Evolutionary conservation across 2,329 filamentous ascomycete genomes (phyloP).

Genomic region (Neocatenulostroma microsporum): DNA sequence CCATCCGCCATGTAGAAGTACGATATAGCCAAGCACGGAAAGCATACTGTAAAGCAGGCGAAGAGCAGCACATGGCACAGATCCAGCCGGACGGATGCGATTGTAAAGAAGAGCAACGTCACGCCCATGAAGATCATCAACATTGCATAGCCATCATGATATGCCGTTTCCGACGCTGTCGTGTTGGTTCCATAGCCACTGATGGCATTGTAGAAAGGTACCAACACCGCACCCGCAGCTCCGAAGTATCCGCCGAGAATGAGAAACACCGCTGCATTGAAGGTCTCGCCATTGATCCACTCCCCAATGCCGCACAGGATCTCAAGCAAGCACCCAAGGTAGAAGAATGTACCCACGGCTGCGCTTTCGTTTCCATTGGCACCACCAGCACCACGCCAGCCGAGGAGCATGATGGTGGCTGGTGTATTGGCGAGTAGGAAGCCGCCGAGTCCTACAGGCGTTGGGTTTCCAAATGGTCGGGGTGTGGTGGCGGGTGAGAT

Average conservation of each 20-base stretch:
- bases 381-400: conserved; percentile 17
- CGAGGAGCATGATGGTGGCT: conserved; percentile 13
- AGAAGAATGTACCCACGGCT: conserved; percentile 9
- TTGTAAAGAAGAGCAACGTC: conserved; percentile 9
- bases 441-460: conserved; percentile 13
- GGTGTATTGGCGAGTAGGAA: conserved; percentile 16
- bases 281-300: conserved; percentile 7
- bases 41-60: conserved; percentile 8
- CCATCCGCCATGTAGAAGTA: conserved; percentile 7
- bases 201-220: conserved; percentile 9
- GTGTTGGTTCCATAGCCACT: conserved; percentile 6
- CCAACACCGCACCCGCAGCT: conserved; percentile 1
- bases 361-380: conserved; percentile 11
- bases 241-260: conserved; percentile 6
- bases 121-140: conserved; percentile 12
- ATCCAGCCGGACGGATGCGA: conserved; percentile 8
- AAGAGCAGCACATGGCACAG: conserved; percentile 11
- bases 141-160: conserved; percentile 10
- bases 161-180: conserved; percentile 3
- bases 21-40: conserved; percentile 4
- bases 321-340: conserved; percentile 4
- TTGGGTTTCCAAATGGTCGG: conserved; percentile 11
- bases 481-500: not conserved
- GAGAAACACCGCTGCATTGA: conserved; percentile 5
- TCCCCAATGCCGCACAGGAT: conserved; percentile 5